Base-by-base conservation (phyloP, 768 basidiomycete species). In the Lactarius sp. region DNA sequence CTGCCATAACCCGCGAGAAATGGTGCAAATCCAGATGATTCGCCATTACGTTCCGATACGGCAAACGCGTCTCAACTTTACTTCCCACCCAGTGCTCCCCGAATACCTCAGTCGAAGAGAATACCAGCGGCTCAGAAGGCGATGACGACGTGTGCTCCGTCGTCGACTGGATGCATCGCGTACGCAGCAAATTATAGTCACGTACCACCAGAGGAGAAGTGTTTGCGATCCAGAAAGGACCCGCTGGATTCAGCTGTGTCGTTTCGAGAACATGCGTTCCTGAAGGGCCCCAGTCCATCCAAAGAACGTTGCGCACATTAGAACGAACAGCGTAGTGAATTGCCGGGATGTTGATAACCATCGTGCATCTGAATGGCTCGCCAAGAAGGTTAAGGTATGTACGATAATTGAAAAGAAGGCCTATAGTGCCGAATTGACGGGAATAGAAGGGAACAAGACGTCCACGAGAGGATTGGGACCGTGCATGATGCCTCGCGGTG, bases 271-370 rank as follows among this genome's bases (percentile, higher is more conserved):
- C 18, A 22, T 34, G 57, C 16, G 57, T 50, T 8, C 7, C 34
- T 4, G 47, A 36, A 36, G 57, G 57, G 36, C 57, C 57, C 57
- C 57, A 58, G 20, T 58, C 47, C 31, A 16, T 7, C 57, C 57
- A 58, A 34, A 47, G 16, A 20, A 50, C 47, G 34, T 37, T 49
- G 49, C 37, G 37, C 16, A 41, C 49, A 27, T 37, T 27, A 1
- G 34, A 50, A 8, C 49, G 49, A 46, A 41, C 27, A 14, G 49
- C 22, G 6, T 36, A 51, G 27, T 51, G 49, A 10, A 59, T 36
- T 7, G 49, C 37, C 9, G 34, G 22, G 49, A 51, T 16, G 27
- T 37, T 41, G 49, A 59, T n/a, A 18, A 59, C 1, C 16, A 59
- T 5, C 36, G 58, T 13, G 22, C 22, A 59, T 37, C 3, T 27